Conservation (phyloP, 441 rosid genomes). For the Hura crepitans region DNA sequence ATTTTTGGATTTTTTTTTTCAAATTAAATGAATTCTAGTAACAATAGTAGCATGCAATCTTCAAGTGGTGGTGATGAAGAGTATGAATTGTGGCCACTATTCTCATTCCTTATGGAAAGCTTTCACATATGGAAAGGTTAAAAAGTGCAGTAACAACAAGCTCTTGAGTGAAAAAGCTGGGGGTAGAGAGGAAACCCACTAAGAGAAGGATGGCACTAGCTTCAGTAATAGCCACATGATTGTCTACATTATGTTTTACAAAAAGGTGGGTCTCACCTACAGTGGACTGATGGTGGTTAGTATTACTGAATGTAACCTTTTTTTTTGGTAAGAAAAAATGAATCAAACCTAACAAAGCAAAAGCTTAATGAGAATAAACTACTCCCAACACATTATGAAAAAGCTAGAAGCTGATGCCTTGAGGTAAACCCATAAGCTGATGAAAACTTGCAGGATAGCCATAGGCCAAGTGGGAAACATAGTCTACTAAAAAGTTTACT, state of each 20-base stretch:
- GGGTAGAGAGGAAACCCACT: slow-evolving; percentile 63
- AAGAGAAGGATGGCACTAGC: slow-evolving; percentile 96
- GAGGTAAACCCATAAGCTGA: too few relatives aligned
- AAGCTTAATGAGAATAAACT: too few relatives aligned
- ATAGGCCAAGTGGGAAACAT: too few relatives aligned
- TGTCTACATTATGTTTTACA: slow-evolving; percentile 87
- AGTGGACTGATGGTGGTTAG: slow-evolving; percentile 75
- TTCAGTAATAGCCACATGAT: slow-evolving; percentile 92
- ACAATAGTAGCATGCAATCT: slow-evolving; percentile 69
- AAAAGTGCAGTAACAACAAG: slow-evolving; percentile 91
- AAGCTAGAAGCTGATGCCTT: too few relatives aligned
- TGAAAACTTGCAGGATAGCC: too few relatives aligned
- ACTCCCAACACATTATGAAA: too few relatives aligned
- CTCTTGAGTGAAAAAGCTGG: slow-evolving; percentile 83
- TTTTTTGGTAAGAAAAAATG: too few relatives aligned
- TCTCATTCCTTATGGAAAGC: too few relatives aligned
- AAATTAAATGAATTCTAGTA: slow-evolving; percentile 63
- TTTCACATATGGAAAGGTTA: slow-evolving; percentile 89
- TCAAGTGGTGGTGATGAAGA: slow-evolving; percentile 72
- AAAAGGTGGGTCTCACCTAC: slow-evolving; percentile 92
- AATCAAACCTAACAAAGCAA: too few relatives aligned
- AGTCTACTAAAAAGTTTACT: too few relatives aligned
- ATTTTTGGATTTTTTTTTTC: slow-evolving; percentile 11
- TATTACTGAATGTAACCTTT: slow-evolving; percentile 61
- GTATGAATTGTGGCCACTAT: slow-evolving; percentile 46